Evolutionary conservation across 495 filamentous ascomycete species (phyloP).

Genomic region (Hypoxylon subgilvum): DNA sequence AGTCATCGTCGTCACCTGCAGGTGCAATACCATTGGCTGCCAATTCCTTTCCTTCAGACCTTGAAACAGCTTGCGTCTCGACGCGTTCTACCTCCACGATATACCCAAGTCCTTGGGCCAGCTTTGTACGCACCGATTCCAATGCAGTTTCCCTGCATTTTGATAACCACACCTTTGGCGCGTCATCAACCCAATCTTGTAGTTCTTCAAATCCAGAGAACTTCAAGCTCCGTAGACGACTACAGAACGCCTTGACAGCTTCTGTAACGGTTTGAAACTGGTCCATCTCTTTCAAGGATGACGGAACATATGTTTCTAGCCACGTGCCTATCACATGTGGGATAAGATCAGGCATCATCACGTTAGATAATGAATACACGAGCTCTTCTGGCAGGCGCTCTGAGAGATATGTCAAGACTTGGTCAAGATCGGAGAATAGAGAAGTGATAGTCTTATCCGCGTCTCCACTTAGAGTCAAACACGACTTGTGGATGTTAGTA

Average conservation of each 20-base stretch:
- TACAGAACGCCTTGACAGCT: conserved; percentile 66
- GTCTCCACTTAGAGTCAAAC: conserved; percentile 41
- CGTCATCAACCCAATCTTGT: conserved; percentile 78
- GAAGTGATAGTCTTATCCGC: conserved; percentile 49
- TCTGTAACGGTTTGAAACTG: conserved; percentile 70
- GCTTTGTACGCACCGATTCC: conserved; percentile 70
- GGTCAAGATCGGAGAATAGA: conserved; percentile 65
- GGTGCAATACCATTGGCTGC: conserved; percentile 57
- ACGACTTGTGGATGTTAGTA: conserved; percentile 43
- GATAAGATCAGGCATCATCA: conserved; percentile 70
- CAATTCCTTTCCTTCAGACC: conserved; percentile 66
- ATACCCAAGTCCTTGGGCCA: conserved; percentile 66
- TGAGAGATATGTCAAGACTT: conserved; percentile 69
- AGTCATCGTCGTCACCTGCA: conserved; percentile 51
- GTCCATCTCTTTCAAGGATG: conserved; percentile 69
- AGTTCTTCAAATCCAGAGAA: conserved; percentile 75
- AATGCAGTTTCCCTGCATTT: conserved; percentile 79
- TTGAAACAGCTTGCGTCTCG: conserved; percentile 79
- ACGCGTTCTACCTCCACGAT: conserved; percentile 76
- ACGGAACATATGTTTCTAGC: conserved; percentile 77
- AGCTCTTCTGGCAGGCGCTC: conserved; percentile 69
- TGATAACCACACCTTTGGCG: conserved; percentile 82
- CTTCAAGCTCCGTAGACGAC: conserved; percentile 62
- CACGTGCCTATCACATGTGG: conserved; percentile 71
- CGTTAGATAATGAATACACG: conserved; percentile 63